A percentile compares a stretch with the other conserved stretches of the same genome.
Conservation (phyloP, 2,329 filamentous ascomycete genomes). For the Septoria linicola region DNA sequence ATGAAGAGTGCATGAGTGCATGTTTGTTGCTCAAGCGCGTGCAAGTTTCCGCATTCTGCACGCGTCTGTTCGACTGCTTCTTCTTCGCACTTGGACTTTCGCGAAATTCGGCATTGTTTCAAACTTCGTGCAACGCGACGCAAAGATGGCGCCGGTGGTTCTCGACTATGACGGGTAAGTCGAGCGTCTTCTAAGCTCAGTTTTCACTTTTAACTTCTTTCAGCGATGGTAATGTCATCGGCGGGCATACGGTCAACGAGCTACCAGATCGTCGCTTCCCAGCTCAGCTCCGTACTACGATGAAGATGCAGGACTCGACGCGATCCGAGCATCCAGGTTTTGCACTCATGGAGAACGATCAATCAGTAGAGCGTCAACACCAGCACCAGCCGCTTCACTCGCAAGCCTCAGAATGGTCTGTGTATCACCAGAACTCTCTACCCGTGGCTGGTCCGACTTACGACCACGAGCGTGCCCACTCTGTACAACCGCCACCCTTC, state of each 20-base stretch:
- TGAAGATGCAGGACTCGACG: too few relatives aligned
- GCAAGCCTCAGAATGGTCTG: too few relatives aligned
- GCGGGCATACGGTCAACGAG: slow-evolving; percentile 21
- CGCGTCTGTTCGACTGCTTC: slow-evolving; percentile 1
- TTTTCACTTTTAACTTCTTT: slow-evolving; percentile 5
- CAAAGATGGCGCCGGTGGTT: slow-evolving; percentile 19
- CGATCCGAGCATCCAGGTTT: too few relatives aligned
- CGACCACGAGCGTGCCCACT: too few relatives aligned
- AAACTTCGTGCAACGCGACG: background rate
- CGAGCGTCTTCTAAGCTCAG: background rate
- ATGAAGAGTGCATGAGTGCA: slow-evolving; percentile 6
- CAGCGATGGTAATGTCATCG: slow-evolving; percentile 24
- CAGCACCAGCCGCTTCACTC: too few relatives aligned
- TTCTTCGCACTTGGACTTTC: slow-evolving; percentile 2
- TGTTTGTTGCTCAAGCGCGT: slow-evolving; percentile 15
- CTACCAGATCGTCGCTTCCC: too few relatives aligned
- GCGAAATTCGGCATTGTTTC: background rate
- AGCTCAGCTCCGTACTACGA: too few relatives aligned
- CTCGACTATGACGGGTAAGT: slow-evolving; percentile 22
- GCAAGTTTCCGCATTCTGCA: slow-evolving; percentile 5
- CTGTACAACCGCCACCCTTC: too few relatives aligned
- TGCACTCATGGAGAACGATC: too few relatives aligned
- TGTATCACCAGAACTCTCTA: too few relatives aligned
- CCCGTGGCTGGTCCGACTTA: too few relatives aligned
- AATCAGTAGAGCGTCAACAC: too few relatives aligned